phyloP scores from a whole-genome alignment of 345 rosid species.

The Passiflora organensis region DNA sequence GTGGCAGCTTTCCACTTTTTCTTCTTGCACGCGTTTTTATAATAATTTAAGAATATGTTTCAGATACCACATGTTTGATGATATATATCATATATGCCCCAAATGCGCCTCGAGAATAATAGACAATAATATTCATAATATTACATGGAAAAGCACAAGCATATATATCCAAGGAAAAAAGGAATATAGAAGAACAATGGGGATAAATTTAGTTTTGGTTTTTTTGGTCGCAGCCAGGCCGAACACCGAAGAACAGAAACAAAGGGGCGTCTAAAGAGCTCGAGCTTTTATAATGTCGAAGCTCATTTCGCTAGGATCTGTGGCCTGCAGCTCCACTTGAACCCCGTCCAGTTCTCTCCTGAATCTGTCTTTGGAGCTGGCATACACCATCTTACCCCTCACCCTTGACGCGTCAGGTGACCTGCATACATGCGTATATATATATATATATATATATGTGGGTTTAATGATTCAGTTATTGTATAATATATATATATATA shows the following conservation, averaged over 20 bases:
- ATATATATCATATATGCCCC: no score
- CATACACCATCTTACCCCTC: conserved; percentile 91
- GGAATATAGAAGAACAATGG: neutral
- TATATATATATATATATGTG: no score
- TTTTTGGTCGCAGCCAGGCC: no score
- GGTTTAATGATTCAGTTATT: no score
- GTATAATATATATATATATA: no score
- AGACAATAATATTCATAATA: conserved; percentile 10
- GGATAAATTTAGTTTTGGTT: conserved; percentile 1
- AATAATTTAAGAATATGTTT: no score
- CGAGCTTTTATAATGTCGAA: conserved; percentile 72
- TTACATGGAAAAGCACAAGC: neutral
- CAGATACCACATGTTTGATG: no score
- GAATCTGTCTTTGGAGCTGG: conserved; percentile 94
- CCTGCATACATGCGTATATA: conserved; percentile 28
- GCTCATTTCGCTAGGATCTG: conserved; percentile 99
- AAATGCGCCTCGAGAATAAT: no score
- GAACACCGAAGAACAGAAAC: neutral
- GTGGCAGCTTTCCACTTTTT: no score
- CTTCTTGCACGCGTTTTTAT: no score
- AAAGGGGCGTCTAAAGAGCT: conserved; percentile 46
- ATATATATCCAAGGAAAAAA: no score
- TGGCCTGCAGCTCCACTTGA: conserved; percentile 93
- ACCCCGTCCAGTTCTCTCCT: conserved; percentile 93
- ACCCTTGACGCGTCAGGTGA: conserved; percentile 77